These are phyloP conservation scores for Pseudogymnoascus sp. DNA, from an alignment of 2,329 filamentous ascomycete genomes.

Conservation along the genomic window DNA sequence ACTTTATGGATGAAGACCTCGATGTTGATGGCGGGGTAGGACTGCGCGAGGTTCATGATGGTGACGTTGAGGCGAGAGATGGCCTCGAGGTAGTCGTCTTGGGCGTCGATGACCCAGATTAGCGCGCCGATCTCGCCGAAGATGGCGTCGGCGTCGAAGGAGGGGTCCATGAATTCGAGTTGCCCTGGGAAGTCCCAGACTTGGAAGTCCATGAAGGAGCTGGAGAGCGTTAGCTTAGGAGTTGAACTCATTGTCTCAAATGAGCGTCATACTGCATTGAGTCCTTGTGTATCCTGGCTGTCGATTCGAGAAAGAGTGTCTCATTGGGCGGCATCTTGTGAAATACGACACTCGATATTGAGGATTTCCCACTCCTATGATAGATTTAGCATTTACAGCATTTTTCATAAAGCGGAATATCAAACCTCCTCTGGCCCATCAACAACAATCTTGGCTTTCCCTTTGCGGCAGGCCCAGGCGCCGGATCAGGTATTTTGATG, in stretches of 20 bases:
- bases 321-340: constrained; percentile 95
- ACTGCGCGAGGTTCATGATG: constrained; percentile 79
- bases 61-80: constrained; percentile 80
- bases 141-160: constrained; percentile 85
- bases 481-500: constrained; percentile 36
- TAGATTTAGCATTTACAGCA: constrained; percentile 19
- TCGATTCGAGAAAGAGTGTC: constrained; percentile 91
- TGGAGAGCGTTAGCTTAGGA: constrained; percentile 29
- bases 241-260: constrained; percentile 5
- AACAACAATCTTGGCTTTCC: constrained; percentile 76
- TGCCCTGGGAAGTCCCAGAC: constrained; percentile 97
- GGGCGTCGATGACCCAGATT: constrained; percentile 97
- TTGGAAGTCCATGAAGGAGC: constrained; percentile 98
- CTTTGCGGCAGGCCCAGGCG: constrained; percentile 41
- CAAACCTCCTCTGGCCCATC: constrained; percentile 89
- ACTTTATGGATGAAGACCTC: constrained; percentile 99
- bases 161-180: constrained; percentile 82
- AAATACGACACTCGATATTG: constrained; percentile 97
- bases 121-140: constrained; percentile 90
- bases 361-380: constrained; percentile 88
- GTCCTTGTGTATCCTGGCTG: constrained; percentile 87
- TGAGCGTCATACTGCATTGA: constrained; percentile 68
- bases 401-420: constrained; percentile 19
- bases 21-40: constrained; percentile 89
- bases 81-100: constrained; percentile 93